phyloP scores from a whole-genome alignment of 192 early-diverging fungal species.

The Entomortierella parvispora region DNA sequence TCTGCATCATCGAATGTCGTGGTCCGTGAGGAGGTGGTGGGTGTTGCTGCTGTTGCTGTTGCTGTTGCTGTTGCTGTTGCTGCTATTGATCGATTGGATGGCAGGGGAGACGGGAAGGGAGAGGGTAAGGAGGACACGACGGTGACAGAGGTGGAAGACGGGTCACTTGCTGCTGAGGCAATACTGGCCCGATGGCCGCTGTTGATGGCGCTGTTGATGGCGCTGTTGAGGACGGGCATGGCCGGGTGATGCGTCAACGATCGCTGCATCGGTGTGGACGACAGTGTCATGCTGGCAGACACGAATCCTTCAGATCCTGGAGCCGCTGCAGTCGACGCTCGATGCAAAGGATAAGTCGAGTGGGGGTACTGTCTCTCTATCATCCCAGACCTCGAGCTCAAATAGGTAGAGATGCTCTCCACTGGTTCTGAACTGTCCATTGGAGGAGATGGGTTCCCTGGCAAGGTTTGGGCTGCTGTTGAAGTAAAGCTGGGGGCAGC shows the following conservation, averaged over 20 bases:
- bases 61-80: background rate
- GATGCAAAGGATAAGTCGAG: background rate
- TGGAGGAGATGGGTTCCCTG: no score
- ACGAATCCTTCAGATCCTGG: background rate
- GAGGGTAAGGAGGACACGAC: slow-evolving; percentile 16
- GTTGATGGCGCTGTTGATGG: background rate
- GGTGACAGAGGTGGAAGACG: slow-evolving; percentile 11
- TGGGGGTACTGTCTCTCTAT: slow-evolving; percentile 1
- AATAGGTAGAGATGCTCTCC: no score
- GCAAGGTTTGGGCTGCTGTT: no score
- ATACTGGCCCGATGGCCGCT: slow-evolving; percentile 7
- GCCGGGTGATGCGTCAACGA: slow-evolving; percentile 30
- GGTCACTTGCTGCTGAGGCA: slow-evolving; percentile 8
- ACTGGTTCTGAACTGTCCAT: no score
- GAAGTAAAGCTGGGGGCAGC: no score
- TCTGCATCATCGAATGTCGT: no score
- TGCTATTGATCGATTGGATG: background rate
- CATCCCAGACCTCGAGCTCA: no score
- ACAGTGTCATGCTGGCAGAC: background rate
- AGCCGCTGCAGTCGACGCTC: background rate
- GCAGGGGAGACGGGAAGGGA: background rate
- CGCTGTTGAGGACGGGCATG: slow-evolving; percentile 5
- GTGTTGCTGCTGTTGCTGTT: no score
- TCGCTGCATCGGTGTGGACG: slow-evolving; percentile 44
- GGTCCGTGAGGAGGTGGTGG: no score